Percentiles rank a stretch among this genome's conserved stretches.
phyloP scores from a whole-genome alignment of 129 eudicot species.

The Centrapalus pauciflorus region DNA sequence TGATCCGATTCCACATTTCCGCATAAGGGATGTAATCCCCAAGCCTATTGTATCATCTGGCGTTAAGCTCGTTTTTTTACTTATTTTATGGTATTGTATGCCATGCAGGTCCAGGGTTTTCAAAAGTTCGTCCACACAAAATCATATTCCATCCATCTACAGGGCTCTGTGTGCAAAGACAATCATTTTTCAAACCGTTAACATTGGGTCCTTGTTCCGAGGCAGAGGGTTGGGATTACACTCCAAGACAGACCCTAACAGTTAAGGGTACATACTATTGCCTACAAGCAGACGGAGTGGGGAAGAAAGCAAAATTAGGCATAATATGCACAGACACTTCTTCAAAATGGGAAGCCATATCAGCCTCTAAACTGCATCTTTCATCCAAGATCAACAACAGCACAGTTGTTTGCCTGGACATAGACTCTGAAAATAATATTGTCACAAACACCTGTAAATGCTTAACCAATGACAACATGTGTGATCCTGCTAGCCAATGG shows the following conservation, averaged over 20 bases:
- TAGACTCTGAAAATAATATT: conserved; percentile 44
- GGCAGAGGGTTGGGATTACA: conserved; percentile 66
- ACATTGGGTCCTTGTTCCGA: conserved; percentile 67
- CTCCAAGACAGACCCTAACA: conserved; percentile 46
- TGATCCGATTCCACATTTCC: neutral
- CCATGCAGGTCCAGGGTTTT: conserved; percentile 67
- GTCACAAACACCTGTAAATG: conserved; percentile 67
- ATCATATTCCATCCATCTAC: conserved; percentile 78
- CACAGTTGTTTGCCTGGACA: conserved; percentile 57
- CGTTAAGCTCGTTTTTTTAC: neutral
- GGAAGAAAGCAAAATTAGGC: conserved; percentile 52
- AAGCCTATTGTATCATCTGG: neutral
- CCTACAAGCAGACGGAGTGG: conserved; percentile 50
- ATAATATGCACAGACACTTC: conserved; percentile 30
- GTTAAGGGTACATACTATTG: conserved; percentile 66
- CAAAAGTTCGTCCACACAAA: conserved; percentile 39
- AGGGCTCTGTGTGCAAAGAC: conserved; percentile 58
- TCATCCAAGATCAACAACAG: conserved; percentile 57
- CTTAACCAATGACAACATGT: conserved; percentile 36
- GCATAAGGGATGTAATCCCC: neutral
- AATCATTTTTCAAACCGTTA: conserved; percentile 30
- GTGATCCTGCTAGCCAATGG: conserved; percentile 95
- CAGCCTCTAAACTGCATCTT: conserved; percentile 83
- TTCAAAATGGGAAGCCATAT: conserved; percentile 72
- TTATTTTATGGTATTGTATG: neutral